Percentiles rank a stretch among this genome's conserved stretches.
These are phyloP conservation scores for Ganoderma multipileum DNA, from an alignment of 1,284 basidiomycete genomes.

Conservation along the genomic window DNA sequence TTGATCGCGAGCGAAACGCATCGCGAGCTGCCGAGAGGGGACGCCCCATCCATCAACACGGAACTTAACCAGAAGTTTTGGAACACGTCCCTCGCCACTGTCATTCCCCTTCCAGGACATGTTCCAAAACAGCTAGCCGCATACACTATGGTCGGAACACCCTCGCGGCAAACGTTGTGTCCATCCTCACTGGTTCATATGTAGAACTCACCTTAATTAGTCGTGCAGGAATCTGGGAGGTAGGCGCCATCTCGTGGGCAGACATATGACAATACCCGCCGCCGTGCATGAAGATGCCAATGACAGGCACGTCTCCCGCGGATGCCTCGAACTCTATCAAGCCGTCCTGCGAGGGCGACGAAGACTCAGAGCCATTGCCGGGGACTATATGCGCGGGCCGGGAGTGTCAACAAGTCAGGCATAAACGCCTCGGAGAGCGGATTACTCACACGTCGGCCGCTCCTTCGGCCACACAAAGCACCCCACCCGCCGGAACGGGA, in stretches of 20 bases:
- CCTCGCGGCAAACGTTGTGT: not conserved
- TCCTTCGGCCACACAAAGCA: conserved; percentile 54
- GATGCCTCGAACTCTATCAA: conserved; percentile 31
- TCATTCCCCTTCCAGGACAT: too few species aligned
- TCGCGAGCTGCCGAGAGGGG: too few species aligned
- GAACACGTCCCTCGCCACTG: too few species aligned
- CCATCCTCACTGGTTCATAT: not conserved
- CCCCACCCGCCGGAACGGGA: conserved; percentile 52
- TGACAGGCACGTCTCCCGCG: conserved; percentile 40
- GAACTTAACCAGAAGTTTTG: too few species aligned
- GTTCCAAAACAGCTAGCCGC: too few species aligned
- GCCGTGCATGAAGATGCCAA: conserved; percentile 59
- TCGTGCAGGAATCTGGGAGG: conserved; percentile 54
- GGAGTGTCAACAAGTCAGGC: not conserved
- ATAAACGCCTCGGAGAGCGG: not conserved
- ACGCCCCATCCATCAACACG: too few species aligned
- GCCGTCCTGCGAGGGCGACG: not conserved
- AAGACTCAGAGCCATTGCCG: not conserved
- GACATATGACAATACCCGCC: conserved; percentile 64
- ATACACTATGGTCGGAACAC: too few species aligned
- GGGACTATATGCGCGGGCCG: not conserved
- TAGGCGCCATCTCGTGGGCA: conserved; percentile 54
- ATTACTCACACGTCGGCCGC: conserved; percentile 32
- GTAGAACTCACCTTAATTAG: conserved; percentile 44
- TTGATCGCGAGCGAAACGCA: too few species aligned